Conservation (phyloP, 768 basidiomycete genomes). For the Tricholoma saponaceum region DNA sequence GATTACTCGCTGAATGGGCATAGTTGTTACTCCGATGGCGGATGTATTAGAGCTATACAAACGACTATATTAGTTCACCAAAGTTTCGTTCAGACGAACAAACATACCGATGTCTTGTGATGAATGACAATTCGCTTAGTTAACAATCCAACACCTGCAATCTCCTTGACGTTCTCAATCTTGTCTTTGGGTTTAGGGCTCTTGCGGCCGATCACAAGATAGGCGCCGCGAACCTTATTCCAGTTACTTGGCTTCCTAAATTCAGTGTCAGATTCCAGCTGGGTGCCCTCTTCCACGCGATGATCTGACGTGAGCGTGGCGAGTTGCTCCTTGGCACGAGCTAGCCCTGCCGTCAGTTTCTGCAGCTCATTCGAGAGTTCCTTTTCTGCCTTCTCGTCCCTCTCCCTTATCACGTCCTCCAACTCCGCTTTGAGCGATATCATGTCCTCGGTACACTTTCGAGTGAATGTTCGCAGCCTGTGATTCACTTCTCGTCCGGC, state of each 20-base stretch:
- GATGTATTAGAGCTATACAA: neutral
- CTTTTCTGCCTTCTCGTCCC: slow-evolving; percentile 3
- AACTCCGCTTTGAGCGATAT: neutral
- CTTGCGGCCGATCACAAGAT: neutral
- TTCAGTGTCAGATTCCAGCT: too few relatives aligned
- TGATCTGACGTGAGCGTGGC: neutral
- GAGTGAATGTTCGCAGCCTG: slow-evolving; percentile 1
- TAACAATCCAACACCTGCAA: neutral
- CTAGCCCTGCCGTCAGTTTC: neutral
- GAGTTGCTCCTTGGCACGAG: neutral
- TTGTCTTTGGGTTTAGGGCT: neutral
- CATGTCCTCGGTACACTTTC: slow-evolving; percentile 4
- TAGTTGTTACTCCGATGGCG: too few relatives aligned
- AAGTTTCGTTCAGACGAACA: neutral
- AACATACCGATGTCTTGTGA: neutral
- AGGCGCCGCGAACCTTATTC: too few relatives aligned
- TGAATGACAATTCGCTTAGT: neutral
- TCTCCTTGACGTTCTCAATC: neutral
- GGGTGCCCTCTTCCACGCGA: neutral
- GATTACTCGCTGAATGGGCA: too few relatives aligned
- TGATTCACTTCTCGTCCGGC: slow-evolving; percentile 21
- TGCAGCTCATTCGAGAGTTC: neutral
- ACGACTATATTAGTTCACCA: neutral
- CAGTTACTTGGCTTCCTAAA: too few relatives aligned
- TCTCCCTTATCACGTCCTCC: slow-evolving; percentile 1